Percentiles rank a stretch among this genome's conserved stretches.
phyloP scores from a whole-genome alignment of 2,329 filamentous ascomycete species.

The Metarhizium anisopliae region DNA sequence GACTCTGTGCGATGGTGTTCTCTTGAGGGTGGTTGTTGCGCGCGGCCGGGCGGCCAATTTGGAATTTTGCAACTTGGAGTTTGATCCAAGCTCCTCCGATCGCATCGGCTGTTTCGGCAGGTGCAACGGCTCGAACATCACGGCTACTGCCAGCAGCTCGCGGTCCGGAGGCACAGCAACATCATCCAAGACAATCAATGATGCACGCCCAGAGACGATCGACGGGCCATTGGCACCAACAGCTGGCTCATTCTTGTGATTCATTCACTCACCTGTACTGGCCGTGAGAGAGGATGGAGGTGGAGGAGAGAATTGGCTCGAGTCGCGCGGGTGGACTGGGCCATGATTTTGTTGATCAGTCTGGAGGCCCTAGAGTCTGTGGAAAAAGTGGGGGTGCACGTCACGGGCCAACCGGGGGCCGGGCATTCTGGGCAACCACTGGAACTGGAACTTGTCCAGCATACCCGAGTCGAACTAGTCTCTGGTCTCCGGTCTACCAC shows the following conservation, averaged over 20 bases:
- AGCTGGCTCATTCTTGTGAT: not conserved
- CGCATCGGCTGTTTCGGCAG: no score
- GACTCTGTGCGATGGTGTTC: no score
- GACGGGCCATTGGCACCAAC: not conserved
- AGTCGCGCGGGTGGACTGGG: conserved; percentile 9
- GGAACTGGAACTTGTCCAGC: not conserved
- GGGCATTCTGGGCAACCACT: not conserved
- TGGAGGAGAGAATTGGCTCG: conserved; percentile 10
- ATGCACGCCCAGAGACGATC: not conserved
- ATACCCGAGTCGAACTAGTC: not conserved
- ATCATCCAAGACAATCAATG: no score
- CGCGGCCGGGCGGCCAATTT: no score
- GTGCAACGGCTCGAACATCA: not conserved
- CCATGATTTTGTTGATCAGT: conserved; percentile 16
- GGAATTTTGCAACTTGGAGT: no score
- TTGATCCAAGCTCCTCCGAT: no score
- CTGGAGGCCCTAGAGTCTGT: conserved; percentile 4
- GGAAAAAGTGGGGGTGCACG: conserved; percentile 10
- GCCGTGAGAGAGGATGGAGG: conserved; percentile 8
- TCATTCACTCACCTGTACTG: conserved; percentile 8
- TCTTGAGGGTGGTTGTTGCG: no score
- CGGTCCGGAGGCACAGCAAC: not conserved
- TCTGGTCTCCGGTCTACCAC: no score
- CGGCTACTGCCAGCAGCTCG: not conserved
- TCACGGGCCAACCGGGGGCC: conserved; percentile 11